Percentiles rank a stretch among this genome's conserved stretches.
Conservation (phyloP, 2,329 filamentous ascomycete species). For the Paracoccidioides brasiliensis region DNA sequence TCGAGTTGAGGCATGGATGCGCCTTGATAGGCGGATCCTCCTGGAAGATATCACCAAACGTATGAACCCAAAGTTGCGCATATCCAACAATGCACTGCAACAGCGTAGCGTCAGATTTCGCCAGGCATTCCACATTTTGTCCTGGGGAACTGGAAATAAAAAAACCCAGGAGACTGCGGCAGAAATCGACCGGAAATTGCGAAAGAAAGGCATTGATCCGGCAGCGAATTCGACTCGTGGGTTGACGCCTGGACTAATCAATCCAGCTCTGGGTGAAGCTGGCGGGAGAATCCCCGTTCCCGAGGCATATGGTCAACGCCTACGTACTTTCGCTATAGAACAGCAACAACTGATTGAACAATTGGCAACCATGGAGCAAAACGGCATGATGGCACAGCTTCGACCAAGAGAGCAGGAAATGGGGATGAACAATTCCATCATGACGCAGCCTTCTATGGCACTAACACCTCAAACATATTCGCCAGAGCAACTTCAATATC, state of each 20-base stretch:
- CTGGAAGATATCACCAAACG: constrained; percentile 18
- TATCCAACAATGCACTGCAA: constrained; percentile 17
- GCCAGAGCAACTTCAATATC: not conserved
- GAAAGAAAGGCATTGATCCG: constrained; percentile 4
- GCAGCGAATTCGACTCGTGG: constrained; percentile 11
- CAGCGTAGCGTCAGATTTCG: constrained; percentile 18
- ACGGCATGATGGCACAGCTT: not conserved
- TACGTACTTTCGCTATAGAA: not conserved
- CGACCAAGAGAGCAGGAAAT: not conserved
- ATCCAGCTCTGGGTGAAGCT: constrained; percentile 5
- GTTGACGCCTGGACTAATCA: constrained; percentile 11
- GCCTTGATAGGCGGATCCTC: constrained; percentile 18
- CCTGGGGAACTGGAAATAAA: constrained; percentile 18
- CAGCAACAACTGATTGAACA: not conserved
- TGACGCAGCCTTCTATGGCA: not conserved
- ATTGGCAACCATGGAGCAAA: not conserved
- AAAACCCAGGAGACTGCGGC: constrained; percentile 10
- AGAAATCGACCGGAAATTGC: constrained; percentile 1
- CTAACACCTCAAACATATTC: not conserved
- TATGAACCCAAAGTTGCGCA: constrained; percentile 15
- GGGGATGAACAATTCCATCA: not conserved
- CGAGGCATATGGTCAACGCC: not conserved
- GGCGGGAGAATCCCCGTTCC: constrained; percentile 10
- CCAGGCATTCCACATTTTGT: constrained; percentile 14
- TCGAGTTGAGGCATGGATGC: constrained; percentile 22